Evolutionary conservation across 2,329 filamentous ascomycete species (phyloP), one percentile per base, ranked within the genome.

Genomic region (Fusarium redolens): DNA sequence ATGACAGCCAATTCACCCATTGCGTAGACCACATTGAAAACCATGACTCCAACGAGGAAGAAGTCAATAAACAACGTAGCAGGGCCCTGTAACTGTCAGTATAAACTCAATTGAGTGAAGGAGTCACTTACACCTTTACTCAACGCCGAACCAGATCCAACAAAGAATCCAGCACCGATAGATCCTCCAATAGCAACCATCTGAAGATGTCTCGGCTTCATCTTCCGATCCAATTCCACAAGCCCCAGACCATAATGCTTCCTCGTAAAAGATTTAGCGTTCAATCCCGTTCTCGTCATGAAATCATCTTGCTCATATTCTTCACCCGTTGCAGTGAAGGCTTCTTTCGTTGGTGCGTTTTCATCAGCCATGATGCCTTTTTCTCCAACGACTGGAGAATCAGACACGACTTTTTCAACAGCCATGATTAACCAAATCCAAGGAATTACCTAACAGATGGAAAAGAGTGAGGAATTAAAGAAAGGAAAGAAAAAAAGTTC

Each of bases 121-220:
- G 8, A 1, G 1, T 20, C 18, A 55, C 69, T 73, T 73, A 72
- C 69, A 82, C 88, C 88, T 56, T 81, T 84, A 66, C 76, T 76
- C 35, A 90, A 81, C 41, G 88, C 88, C 72, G 81, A 79, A 70
- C 88, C 88, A 55, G 87, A 89, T 74, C 88, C 88, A 77, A 90
- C 88, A 80, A 90, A 90, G 83, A 90, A 89, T 80, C 88, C 88
- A 78, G 88, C 88, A 78, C 88, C 88, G 66, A 90, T 90, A 40
- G 88, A 88, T 55, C 88, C 88, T 77, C 88, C 88, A 63, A 90
- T 89, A 74, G 88, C 86, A 81, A 90, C 90, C 88, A 90, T 90
- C 80, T 90, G 86, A 73, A 90, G 80, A 80, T 90, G 88, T 71
- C 88, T 85, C 20, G 83, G 82, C 82, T 88, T 87, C 83, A 90